A percentile compares a stretch with the other conserved stretches of the same genome.
These are phyloP conservation scores for Paracorniculantispora psalliotae DNA, from an alignment of 2,329 filamentous ascomycete genomes.

Conservation along the genomic window DNA sequence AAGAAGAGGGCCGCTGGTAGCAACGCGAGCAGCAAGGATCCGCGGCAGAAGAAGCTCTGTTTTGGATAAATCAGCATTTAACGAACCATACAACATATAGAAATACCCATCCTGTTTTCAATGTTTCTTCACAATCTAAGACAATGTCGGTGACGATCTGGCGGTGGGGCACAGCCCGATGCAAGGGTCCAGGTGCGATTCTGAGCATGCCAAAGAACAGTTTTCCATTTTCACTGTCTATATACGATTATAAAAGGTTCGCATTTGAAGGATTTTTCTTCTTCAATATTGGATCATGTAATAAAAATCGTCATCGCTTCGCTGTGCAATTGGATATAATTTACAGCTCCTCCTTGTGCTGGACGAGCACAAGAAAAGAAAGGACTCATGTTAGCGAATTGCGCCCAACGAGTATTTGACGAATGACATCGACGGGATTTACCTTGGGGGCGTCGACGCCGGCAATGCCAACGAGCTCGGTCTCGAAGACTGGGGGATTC, in stretches of 20 bases:
- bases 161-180: not conserved
- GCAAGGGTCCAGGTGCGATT: not conserved
- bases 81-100: not conserved
- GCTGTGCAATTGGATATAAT: constrained; percentile 2
- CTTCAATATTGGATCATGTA: not conserved
- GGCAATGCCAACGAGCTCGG: constrained; percentile 78
- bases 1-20: constrained; percentile 33
- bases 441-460: constrained; percentile 48
- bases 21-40: constrained; percentile 32
- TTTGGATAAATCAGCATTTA: constrained; percentile 36
- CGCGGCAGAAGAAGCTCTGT: constrained; percentile 47
- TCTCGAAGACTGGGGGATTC: constrained; percentile 68
- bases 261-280: not conserved
- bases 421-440: constrained; percentile 7
- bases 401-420: constrained; percentile 1
- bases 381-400: constrained; percentile 6
- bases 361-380: not conserved
- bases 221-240: not conserved
- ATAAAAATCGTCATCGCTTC: not conserved
- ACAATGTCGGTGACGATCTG: not conserved
- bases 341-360: constrained; percentile 12
- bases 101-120: not conserved
- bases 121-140: not conserved
- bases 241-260: not conserved
- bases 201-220: no score